Conservation (phyloP, 2,329 filamentous ascomycete species). For the Scorias spongiosa region DNA sequence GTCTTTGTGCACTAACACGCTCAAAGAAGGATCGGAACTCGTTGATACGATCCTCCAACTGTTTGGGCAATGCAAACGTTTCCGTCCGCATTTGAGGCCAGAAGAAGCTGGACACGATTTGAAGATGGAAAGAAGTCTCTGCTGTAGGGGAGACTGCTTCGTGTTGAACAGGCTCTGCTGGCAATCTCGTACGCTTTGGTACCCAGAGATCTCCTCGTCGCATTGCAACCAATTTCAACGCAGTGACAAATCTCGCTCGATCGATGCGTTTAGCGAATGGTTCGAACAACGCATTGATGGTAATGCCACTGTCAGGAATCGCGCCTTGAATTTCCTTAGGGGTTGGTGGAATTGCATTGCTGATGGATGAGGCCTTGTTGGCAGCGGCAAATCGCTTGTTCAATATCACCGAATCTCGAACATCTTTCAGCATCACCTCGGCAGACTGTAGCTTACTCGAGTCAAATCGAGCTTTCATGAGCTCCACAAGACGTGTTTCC, state of each 20-base stretch:
- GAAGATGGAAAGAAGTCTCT: slow-evolving; percentile 2
- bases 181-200: slow-evolving; percentile 14
- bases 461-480: slow-evolving; percentile 79
- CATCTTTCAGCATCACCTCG: slow-evolving; percentile 94
- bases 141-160: not conserved
- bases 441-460: slow-evolving; percentile 77
- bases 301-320: slow-evolving; percentile 22
- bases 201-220: slow-evolving; percentile 15
- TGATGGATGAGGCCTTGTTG: slow-evolving; percentile 9
- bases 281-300: slow-evolving; percentile 16
- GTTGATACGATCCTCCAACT: slow-evolving; percentile 38
- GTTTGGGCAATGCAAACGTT: slow-evolving; percentile 46
- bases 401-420: slow-evolving; percentile 62
- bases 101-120: slow-evolving; percentile 56
- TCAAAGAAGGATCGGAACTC: slow-evolving; percentile 65
- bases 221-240: slow-evolving; percentile 13
- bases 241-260: slow-evolving; percentile 11
- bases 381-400: slow-evolving; percentile 23
- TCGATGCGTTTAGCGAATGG: slow-evolving; percentile 14
- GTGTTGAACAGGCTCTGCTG: slow-evolving; percentile 3
- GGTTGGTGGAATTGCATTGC: slow-evolving; percentile 11
- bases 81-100: slow-evolving; percentile 73
- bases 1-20: slow-evolving; percentile 64
- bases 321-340: slow-evolving; percentile 19
- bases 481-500: slow-evolving; percentile 66